Conservation (phyloP, 306 rosid genomes). For the Castanea crenata region DNA sequence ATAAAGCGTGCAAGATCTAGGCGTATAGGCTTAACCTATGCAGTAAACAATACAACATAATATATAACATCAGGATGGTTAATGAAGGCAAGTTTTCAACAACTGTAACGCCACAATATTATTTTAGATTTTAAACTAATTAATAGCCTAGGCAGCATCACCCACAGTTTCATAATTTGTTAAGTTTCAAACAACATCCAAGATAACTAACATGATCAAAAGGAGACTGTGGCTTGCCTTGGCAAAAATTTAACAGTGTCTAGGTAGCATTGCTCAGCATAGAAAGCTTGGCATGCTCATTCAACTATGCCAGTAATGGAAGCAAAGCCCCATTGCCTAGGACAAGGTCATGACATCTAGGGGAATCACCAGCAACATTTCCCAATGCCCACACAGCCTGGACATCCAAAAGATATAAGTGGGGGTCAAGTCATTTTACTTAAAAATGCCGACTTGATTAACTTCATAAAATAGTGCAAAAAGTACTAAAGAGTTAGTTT, state of each 20-base stretch:
- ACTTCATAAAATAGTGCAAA: background rate
- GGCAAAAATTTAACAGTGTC: conserved; percentile 91
- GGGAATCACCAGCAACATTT: conserved; percentile 96
- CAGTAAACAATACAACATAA: background rate
- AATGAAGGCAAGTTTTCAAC: background rate
- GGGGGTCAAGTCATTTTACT: background rate
- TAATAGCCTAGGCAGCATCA: background rate
- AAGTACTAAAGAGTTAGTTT: background rate
- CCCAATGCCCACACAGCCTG: conserved; percentile 97
- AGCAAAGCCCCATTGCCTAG: conserved; percentile 70
- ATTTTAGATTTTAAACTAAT: background rate
- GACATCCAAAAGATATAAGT: conserved; percentile 7
- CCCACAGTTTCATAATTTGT: background rate
- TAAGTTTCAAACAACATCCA: conserved; percentile 2
- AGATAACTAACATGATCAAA: conserved; percentile 72
- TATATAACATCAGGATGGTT: background rate
- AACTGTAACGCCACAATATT: background rate
- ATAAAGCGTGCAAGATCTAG: conserved; percentile 86
- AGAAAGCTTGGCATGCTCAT: conserved; percentile 88
- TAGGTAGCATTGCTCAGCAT: conserved; percentile 95
- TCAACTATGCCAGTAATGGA: conserved; percentile 76
- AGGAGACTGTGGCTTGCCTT: conserved; percentile 94
- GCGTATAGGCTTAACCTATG: conserved; percentile 89
- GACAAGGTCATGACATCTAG: conserved; percentile 89
- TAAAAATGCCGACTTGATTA: background rate